Evolutionary conservation across 1,139 yeast genomes (phyloP), one percentile per base, ranked within the genome.

Genomic region (Wickerhamomyces sp.): DNA sequence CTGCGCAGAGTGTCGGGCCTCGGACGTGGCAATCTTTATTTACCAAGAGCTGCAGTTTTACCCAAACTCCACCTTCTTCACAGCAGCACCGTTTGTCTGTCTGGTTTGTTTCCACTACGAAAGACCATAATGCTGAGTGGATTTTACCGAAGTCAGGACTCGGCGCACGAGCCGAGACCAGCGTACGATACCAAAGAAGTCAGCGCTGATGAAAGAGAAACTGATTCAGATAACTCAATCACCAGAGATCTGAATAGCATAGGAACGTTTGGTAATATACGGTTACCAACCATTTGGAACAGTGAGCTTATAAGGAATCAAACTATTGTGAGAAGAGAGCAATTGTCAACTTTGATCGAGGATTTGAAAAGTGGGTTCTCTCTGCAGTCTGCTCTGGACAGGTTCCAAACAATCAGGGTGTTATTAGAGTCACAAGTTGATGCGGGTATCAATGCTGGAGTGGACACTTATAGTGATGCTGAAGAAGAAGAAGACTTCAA

Each of bases 321-420:
- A 5, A 24, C 17, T 3, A 22, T 51, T 30, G 39, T 54, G 2
- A 32, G 54, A 28, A 40, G 55, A 26, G 52, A 52, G 26, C 81
- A 75, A 44, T 64, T 76, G 63, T 59, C 65, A 24, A 68, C 64
- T 16, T 62, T 76, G 33, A 57, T 76, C 26, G 62, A 64, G 34
- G 82, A 76, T 45, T 59, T 76, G 46, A 65, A 68, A 34, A 52
- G 64, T 28, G 82, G 82, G 4, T 59, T 71, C 26, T 70, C 77
- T 10, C 58, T 76, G 16, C 62, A 67, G 17, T 62, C 73, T 10
- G 80, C 82, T 2, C 58, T 75, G 15, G 81, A 75, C 28, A 54
- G 81, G 26, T 63, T 80, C 30, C 78, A 72, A 49, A 76, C 79
- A 0, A 56, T 76, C 33, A 68, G 78, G 15, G 52, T 54, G 1